Conservation (phyloP, 176 grass and related monocot genomes). For the Chloris gayana region DNA sequence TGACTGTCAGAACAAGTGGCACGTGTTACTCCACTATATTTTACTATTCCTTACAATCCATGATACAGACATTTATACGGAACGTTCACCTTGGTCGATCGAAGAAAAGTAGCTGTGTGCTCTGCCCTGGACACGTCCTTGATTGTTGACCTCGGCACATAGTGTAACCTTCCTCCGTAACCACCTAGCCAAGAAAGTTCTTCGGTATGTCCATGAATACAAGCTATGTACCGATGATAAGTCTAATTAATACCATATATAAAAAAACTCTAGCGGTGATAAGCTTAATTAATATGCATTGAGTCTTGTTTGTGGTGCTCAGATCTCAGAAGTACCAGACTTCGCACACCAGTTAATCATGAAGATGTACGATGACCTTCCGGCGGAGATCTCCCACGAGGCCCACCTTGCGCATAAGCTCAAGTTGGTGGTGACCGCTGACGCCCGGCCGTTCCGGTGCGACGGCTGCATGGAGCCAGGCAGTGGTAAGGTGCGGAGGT, state of each 20-base stretch:
- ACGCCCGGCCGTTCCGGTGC: conserved; percentile 17
- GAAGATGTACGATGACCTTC: not conserved
- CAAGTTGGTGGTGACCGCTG: not conserved
- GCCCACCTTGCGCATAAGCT: conserved; percentile 13
- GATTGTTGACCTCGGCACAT: not conserved
- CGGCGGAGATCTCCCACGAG: not conserved
- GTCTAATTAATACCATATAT: too few species aligned
- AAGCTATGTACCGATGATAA: too few species aligned
- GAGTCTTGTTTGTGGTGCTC: not conserved
- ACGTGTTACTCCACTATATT: not conserved
- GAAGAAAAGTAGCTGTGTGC: too few species aligned
- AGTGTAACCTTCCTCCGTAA: too few species aligned
- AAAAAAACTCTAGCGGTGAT: too few species aligned
- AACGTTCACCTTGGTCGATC: not conserved
- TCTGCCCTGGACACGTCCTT: not conserved
- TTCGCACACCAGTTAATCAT: not conserved
- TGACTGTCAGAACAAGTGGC: not conserved
- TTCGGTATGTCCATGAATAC: too few species aligned
- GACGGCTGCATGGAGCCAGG: conserved; percentile 30
- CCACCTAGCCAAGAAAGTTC: not conserved
- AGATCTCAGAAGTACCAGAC: not conserved
- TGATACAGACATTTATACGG: not conserved
- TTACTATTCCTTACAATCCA: not conserved
- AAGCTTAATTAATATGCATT: too few species aligned
- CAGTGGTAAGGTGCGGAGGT: not conserved